phyloP scores from a whole-genome alignment of 148 eudicot genomes.

The Nyssa sinensis region DNA sequence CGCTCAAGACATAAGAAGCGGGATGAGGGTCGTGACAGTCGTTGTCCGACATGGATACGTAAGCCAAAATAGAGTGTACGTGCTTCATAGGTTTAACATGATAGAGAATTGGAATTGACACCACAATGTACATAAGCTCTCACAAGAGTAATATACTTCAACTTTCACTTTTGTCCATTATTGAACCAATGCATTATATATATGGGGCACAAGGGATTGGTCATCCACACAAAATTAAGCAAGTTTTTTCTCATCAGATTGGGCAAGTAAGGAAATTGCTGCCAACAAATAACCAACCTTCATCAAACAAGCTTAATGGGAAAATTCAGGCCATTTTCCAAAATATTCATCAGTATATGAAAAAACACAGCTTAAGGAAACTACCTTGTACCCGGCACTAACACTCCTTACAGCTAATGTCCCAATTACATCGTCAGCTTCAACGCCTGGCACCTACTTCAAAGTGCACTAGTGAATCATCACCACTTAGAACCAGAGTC shows the following conservation, averaged over 20 bases:
- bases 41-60: too few relatives aligned
- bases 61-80: too few relatives aligned
- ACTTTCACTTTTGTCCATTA: too few relatives aligned
- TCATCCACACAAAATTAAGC: too few relatives aligned
- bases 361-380: slow-evolving; percentile 7
- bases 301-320: not conserved
- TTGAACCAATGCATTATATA: too few relatives aligned
- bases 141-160: too few relatives aligned
- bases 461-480: slow-evolving; percentile 12
- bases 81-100: too few relatives aligned
- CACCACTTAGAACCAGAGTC: slow-evolving; percentile 1
- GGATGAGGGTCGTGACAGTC: too few relatives aligned
- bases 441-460: slow-evolving; percentile 94
- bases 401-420: slow-evolving; percentile 90
- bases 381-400: slow-evolving; percentile 84
- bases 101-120: too few relatives aligned
- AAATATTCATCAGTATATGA: not conserved
- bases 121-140: too few relatives aligned
- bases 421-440: slow-evolving; percentile 99
- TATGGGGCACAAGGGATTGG: too few relatives aligned
- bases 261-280: not conserved
- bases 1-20: too few relatives aligned
- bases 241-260: not conserved
- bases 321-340: not conserved
- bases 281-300: not conserved